Conservation (phyloP, 192 early-diverging fungal genomes). For the Chytriomyces confervae region DNA sequence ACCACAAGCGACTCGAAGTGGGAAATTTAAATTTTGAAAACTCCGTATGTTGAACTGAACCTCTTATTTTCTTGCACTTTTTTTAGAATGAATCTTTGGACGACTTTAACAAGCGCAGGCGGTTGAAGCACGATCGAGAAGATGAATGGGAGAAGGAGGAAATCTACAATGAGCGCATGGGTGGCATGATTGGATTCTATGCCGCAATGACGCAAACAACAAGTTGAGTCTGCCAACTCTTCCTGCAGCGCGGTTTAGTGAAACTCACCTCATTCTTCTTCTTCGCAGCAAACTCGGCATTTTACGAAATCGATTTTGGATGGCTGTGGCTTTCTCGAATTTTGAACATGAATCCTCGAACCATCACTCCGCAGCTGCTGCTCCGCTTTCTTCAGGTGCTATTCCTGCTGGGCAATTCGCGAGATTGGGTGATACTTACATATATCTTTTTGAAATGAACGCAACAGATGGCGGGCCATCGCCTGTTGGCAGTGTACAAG, state of each 20-base stretch:
- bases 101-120: constrained; percentile 47
- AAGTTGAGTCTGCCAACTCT: background rate
- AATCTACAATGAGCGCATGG: constrained; percentile 69
- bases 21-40: constrained; percentile 26
- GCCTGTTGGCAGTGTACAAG: constrained; percentile 47
- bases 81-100: constrained; percentile 47
- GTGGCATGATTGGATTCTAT: constrained; percentile 71
- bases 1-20: constrained; percentile 56
- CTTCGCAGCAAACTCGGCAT: constrained; percentile 24
- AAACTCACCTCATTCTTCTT: constrained; percentile 2
- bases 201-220: constrained; percentile 69
- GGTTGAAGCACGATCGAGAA: constrained; percentile 48
- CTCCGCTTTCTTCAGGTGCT: constrained; percentile 65
- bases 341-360: constrained; percentile 68
- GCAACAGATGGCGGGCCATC: constrained; percentile 47
- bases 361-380: constrained; percentile 70
- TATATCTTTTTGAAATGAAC: background rate
- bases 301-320: constrained; percentile 60
- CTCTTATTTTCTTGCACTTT: background rate
- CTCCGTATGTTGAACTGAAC: background rate
- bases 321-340: constrained; percentile 79
- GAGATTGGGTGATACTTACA: background rate
- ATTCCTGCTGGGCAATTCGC: constrained; percentile 3
- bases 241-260: background rate
- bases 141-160: constrained; percentile 61